These are phyloP conservation scores for Leccinum imitatum DNA, from an alignment of 768 basidiomycete genomes.

Conservation along the genomic window DNA sequence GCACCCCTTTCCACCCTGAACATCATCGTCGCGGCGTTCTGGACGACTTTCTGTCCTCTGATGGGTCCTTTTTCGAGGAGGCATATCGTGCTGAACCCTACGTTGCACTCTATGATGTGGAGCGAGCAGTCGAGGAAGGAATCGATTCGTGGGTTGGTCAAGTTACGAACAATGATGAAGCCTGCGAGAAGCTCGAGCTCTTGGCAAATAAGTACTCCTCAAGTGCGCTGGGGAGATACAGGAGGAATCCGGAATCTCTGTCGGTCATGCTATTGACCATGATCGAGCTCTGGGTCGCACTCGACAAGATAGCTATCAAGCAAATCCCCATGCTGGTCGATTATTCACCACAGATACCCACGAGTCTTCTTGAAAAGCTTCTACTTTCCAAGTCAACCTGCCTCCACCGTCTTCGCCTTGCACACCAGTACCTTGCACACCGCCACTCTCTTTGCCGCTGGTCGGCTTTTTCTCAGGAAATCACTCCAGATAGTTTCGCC, in stretches of 20 bases:
- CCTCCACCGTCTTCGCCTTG: constrained; percentile 27
- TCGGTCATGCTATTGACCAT: constrained; percentile 40
- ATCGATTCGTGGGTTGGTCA: constrained; percentile 34
- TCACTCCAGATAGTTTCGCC: constrained; percentile 26
- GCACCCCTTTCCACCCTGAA: constrained; percentile 1
- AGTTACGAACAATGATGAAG: constrained; percentile 9
- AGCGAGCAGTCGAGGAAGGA: constrained; percentile 29
- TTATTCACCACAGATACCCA: constrained; percentile 33
- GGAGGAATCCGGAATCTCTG: constrained; percentile 32
- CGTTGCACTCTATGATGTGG: constrained; percentile 37
- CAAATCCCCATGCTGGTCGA: constrained; percentile 29
- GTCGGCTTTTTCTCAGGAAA: constrained; percentile 33
- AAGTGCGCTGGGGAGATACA: constrained; percentile 15
- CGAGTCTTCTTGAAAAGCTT: constrained; percentile 19
- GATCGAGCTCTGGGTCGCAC: constrained; percentile 35
- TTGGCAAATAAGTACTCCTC: constrained; percentile 28
- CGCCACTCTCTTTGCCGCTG: constrained; percentile 24
- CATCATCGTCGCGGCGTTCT: constrained; percentile 11
- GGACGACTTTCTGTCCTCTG: constrained; percentile 15
- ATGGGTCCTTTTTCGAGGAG: constrained; percentile 9
- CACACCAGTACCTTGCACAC: constrained; percentile 31
- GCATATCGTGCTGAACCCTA: constrained; percentile 10
- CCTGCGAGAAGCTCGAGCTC: constrained; percentile 18
- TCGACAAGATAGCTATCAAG: constrained; percentile 28
- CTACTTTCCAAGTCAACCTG: constrained; percentile 28